phyloP scores from a whole-genome alignment of 345 rosid species.

The Reutealis trisperma region DNA sequence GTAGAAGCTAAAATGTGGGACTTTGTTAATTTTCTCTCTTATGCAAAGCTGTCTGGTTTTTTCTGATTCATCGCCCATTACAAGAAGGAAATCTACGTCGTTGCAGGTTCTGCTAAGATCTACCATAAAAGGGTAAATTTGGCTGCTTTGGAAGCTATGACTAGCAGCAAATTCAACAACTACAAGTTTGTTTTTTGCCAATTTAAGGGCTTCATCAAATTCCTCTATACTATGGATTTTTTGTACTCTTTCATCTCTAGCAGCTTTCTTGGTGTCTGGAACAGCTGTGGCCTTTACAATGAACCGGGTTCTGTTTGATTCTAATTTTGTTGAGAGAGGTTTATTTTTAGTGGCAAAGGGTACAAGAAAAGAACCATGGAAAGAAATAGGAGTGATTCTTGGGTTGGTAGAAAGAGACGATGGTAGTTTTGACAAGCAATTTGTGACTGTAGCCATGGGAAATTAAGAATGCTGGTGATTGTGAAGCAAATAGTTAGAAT shows the following conservation, averaged over 20 bases:
- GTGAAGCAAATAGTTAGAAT: background rate
- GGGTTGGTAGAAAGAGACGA: constrained; percentile 31
- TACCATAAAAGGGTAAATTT: constrained; percentile 87
- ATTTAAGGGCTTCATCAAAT: constrained; percentile 65
- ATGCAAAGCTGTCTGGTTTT: constrained; percentile 65
- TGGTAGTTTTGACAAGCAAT: constrained; percentile 53
- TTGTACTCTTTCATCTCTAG: constrained; percentile 55
- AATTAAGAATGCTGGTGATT: background rate
- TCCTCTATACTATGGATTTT: constrained; percentile 72
- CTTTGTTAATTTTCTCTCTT: constrained; percentile 73
- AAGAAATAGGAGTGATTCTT: constrained; percentile 19
- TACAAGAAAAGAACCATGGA: constrained; percentile 25
- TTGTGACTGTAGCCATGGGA: constrained; percentile 56
- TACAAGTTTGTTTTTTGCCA: constrained; percentile 67
- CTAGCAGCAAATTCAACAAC: constrained; percentile 80
- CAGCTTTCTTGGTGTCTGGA: constrained; percentile 40
- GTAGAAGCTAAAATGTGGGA: constrained; percentile 91
- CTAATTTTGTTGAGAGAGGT: constrained; percentile 1
- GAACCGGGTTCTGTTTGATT: constrained; percentile 6
- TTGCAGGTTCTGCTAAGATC: constrained; percentile 75
- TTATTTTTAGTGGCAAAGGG: constrained; percentile 9
- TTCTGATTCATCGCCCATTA: constrained; percentile 90
- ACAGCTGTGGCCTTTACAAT: constrained; percentile 50
- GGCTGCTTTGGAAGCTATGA: constrained; percentile 47
- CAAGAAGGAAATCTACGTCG: constrained; percentile 78